Evolutionary conservation across 2,329 filamentous ascomycete genomes (phyloP).

Genomic region (Xylariaceae sp.): DNA sequence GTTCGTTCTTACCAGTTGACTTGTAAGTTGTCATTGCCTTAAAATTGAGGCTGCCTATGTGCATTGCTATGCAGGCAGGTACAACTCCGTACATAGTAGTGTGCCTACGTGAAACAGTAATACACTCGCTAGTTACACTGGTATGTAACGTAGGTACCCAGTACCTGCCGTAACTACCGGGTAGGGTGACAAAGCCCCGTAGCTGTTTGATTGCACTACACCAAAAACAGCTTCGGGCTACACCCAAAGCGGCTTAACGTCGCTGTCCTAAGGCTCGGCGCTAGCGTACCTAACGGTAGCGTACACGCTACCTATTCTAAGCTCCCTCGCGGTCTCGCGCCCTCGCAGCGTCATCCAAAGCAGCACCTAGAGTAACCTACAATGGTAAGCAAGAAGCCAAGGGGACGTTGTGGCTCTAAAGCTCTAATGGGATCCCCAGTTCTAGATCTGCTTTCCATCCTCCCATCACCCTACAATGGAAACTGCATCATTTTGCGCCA

Average conservation of each 20-base stretch:
- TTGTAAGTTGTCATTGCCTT: too few species aligned
- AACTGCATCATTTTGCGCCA: constrained; percentile 4
- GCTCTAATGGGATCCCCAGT: not conserved
- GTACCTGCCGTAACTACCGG: not conserved
- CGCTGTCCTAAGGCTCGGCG: not conserved
- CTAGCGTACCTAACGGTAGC: not conserved
- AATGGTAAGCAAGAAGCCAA: not conserved
- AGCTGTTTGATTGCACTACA: not conserved
- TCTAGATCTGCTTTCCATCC: not conserved
- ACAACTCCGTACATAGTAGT: not conserved
- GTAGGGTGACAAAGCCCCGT: not conserved
- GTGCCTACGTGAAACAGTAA: too few species aligned
- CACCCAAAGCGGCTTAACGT: not conserved
- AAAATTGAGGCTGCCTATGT: too few species aligned
- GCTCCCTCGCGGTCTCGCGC: not conserved
- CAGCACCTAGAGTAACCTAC: constrained; percentile 1
- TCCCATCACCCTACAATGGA: constrained; percentile 4
- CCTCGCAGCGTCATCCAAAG: constrained; percentile 8
- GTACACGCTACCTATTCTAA: not conserved
- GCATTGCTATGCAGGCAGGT: not conserved
- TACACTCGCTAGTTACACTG: not conserved
- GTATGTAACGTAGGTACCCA: not conserved
- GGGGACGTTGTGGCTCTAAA: not conserved
- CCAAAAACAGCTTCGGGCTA: not conserved
- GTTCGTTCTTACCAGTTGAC: too few species aligned